Conservation (phyloP, 2,329 filamentous ascomycete species). For the Cercospora sp. region DNA sequence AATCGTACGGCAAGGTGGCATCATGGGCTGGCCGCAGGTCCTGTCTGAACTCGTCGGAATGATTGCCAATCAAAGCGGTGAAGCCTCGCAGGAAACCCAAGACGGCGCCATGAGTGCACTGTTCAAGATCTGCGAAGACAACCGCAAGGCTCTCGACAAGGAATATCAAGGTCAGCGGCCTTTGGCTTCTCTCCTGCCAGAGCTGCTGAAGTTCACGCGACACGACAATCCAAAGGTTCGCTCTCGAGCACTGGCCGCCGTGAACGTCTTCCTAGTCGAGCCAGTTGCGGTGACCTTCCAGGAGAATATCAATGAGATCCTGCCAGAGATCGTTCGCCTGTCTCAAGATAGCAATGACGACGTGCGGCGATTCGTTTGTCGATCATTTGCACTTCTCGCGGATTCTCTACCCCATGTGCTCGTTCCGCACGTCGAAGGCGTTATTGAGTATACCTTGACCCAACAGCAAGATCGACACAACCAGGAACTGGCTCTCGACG, state of each 20-base stretch:
- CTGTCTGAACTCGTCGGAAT: constrained; percentile 78
- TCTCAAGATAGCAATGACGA: constrained; percentile 75
- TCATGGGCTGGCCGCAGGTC: constrained; percentile 88
- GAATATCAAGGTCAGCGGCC: constrained; percentile 88
- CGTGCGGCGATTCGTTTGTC: constrained; percentile 88
- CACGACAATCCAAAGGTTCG: constrained; percentile 76
- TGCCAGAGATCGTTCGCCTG: constrained; percentile 79
- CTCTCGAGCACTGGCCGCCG: constrained; percentile 73
- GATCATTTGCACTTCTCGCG: constrained; percentile 87
- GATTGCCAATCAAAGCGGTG: constrained; percentile 70
- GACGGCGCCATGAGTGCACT: constrained; percentile 93
- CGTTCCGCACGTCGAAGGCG: constrained; percentile 77
- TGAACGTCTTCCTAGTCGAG: constrained; percentile 90
- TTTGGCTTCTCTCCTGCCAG: constrained; percentile 83
- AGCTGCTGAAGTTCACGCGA: constrained; percentile 82
- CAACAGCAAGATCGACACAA: constrained; percentile 83
- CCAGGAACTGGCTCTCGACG: constrained; percentile 86
- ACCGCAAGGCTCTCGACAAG: constrained; percentile 78
- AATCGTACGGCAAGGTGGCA: constrained; percentile 77
- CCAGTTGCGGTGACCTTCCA: constrained; percentile 70
- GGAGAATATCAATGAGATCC: constrained; percentile 74
- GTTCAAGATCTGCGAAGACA: constrained; percentile 96
- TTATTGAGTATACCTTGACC: constrained; percentile 89
- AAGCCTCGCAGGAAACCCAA: constrained; percentile 69
- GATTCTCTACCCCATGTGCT: constrained; percentile 90